Percentiles rank a stretch among this genome's conserved stretches.
phyloP scores from a whole-genome alignment of 116 monocot genomes.

The Zostera marina region DNA sequence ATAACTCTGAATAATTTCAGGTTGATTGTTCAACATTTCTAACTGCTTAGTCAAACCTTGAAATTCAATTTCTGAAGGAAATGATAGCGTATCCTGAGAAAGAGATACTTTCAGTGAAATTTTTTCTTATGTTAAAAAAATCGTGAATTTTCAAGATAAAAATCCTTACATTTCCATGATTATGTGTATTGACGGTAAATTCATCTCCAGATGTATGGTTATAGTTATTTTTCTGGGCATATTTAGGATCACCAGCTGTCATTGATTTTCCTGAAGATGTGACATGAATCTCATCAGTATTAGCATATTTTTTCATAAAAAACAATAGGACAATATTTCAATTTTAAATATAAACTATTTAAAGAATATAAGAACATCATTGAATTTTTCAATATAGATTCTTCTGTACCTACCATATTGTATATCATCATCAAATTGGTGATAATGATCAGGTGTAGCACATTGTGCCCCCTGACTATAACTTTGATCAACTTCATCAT shows the following conservation, averaged over 20 bases:
- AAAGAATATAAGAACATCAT: background rate
- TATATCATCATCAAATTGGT: background rate
- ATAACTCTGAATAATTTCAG: background rate
- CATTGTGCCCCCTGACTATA: background rate
- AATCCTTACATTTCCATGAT: slow-evolving; percentile 6
- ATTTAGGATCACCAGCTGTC: background rate
- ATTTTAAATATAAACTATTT: background rate
- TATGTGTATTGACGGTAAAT: background rate
- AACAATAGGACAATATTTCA: background rate
- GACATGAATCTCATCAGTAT: background rate
- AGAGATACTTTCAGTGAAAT: background rate
- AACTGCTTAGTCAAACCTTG: slow-evolving; percentile 7
- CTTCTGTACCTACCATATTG: background rate
- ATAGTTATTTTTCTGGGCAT: background rate
- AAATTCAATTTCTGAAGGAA: slow-evolving; percentile 7
- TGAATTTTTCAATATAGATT: background rate
- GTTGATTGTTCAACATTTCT: background rate
- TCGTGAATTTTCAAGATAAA: background rate
- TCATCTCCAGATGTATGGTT: slow-evolving; percentile 1
- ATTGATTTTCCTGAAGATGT: background rate
- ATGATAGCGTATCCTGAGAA: slow-evolving; percentile 6
- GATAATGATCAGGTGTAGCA: background rate
- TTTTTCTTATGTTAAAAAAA: too few relatives aligned
- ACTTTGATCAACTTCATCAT: slow-evolving; percentile 19
- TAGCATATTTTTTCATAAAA: slow-evolving; percentile 1